A percentile compares a stretch with the other conserved stretches of the same genome.
Conservation (phyloP, 257 asterid genomes). For the Marsdenia floribunda region DNA sequence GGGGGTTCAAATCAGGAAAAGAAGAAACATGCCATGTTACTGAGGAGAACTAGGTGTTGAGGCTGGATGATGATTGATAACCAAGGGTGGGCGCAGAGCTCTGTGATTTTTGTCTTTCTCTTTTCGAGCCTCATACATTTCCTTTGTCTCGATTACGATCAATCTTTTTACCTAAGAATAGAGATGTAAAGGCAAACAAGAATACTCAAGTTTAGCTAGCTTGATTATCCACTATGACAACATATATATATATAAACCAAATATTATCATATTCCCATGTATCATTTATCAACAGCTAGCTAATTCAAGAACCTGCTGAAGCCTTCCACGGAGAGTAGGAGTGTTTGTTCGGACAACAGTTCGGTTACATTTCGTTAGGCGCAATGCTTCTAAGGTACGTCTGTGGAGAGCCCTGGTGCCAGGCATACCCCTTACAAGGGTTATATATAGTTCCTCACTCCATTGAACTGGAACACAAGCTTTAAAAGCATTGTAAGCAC, state of each 20-base stretch:
- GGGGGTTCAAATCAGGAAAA: not conserved
- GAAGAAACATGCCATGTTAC: constrained; percentile 13
- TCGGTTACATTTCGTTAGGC: constrained; percentile 82
- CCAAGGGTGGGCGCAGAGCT: constrained; percentile 68
- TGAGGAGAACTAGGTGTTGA: constrained; percentile 27
- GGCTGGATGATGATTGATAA: constrained; percentile 41
- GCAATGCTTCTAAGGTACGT: constrained; percentile 89
- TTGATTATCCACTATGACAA: not conserved
- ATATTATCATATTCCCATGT: not conserved
- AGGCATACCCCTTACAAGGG: constrained; percentile 95
- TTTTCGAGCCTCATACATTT: constrained; percentile 68
- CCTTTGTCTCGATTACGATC: constrained; percentile 71
- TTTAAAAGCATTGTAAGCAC: constrained; percentile 79
- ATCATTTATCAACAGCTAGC: not conserved
- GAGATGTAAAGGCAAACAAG: not conserved
- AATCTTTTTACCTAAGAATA: constrained; percentile 59
- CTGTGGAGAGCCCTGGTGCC: constrained; percentile 92
- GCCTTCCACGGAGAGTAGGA: constrained; percentile 88
- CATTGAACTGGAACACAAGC: constrained; percentile 77
- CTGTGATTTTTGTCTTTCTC: constrained; percentile 47
- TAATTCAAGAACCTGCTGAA: constrained; percentile 63
- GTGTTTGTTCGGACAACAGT: constrained; percentile 80
- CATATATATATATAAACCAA: not conserved
- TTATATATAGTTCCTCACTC: constrained; percentile 80
- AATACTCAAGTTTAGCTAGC: not conserved